Evolutionary conservation across 2,329 filamentous ascomycete species (phyloP).

Genomic region (Tolypocladium pustulatum): DNA sequence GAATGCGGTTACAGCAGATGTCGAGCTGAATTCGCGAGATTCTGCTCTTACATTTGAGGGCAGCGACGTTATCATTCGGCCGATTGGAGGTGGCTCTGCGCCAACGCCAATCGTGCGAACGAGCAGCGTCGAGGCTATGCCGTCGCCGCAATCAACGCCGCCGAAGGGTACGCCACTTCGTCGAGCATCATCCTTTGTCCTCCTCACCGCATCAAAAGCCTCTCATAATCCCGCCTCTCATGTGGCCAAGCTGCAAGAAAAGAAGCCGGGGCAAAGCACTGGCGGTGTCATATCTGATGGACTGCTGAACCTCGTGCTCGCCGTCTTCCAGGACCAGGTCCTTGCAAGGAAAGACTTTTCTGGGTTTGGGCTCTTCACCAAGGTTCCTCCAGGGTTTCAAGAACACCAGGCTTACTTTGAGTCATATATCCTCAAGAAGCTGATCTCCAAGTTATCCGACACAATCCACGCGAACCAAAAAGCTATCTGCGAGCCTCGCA

Average conservation of each 20-base stretch:
- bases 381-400: slow-evolving; percentile 83
- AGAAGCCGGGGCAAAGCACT: slow-evolving; percentile 37
- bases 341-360: slow-evolving; percentile 81
- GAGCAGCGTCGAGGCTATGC: slow-evolving; percentile 43
- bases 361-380: slow-evolving; percentile 75
- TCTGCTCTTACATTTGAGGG: slow-evolving; percentile 77
- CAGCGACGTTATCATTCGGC: slow-evolving; percentile 72
- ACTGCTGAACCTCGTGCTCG: slow-evolving; percentile 66
- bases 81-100: slow-evolving; percentile 48
- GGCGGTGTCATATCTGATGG: slow-evolving; percentile 65
- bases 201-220: slow-evolving; percentile 63
- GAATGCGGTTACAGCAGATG: slow-evolving; percentile 72
- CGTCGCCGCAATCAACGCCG: slow-evolving; percentile 34
- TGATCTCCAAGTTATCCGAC: slow-evolving; percentile 60
- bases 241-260: slow-evolving; percentile 25
- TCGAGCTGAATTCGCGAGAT: slow-evolving; percentile 76
- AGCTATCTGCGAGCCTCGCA: slow-evolving; percentile 66
- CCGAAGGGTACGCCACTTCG: slow-evolving; percentile 52
- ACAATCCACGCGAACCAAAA: slow-evolving; percentile 62
- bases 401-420: slow-evolving; percentile 95
- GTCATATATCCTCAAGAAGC: slow-evolving; percentile 72
- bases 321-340: slow-evolving; percentile 77
- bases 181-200: slow-evolving; percentile 81
- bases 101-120: slow-evolving; percentile 65
- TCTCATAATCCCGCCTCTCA: slow-evolving; percentile 43